Base-by-base conservation (phyloP, 73 alveolate genomes). In the Effrenium voratum region DNA sequence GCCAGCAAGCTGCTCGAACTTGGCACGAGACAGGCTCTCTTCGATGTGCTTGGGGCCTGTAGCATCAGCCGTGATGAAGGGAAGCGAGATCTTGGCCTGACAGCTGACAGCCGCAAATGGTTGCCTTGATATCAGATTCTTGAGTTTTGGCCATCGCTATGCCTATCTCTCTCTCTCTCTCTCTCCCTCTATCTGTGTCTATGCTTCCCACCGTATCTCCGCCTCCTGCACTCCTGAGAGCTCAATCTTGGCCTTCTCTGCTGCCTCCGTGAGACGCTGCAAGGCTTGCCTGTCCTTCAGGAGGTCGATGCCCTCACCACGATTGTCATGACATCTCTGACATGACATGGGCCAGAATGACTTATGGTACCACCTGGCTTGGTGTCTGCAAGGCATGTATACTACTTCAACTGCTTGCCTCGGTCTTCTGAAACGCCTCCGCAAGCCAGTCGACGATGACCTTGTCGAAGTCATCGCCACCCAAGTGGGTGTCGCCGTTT, bases 401-500 rank as follows among this genome's bases (percentile, higher is more conserved):
- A n/a, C 26, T n/a, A 38, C 83, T 12, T 22, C 60, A 13, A 40
- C 36, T 49, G 49, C 80, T n/a, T 32, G 94, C 94, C 94, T 88
- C 96, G 38, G 96, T 66, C 80, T 88, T 88, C 96, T 88, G 83
- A 73, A 88, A 88, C 34, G 44, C 96, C 66, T 88, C 99, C 75
- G 99, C 99, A 93, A 99, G 99, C 98, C 99, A 99, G 91, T 99
- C 99, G 68, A 99, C 99, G 93, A 99, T 98, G 92, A 99, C 99
- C 99, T 99, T 99, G 91, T 99, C 99, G 98, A 99, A 99, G 97
- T 99, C 99, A 84, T 99, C 99, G 57, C 99, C 99, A 72, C 99
- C 99, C 46, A 99, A 97, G 93, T 99, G 99, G 85, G 99, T 99
- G 94, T 99, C 99, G 55, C 99, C 99, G 84, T 99, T 80, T 45